Conservation (phyloP, 192 early-diverging fungal genomes). For the Coemansia sp. region DNA sequence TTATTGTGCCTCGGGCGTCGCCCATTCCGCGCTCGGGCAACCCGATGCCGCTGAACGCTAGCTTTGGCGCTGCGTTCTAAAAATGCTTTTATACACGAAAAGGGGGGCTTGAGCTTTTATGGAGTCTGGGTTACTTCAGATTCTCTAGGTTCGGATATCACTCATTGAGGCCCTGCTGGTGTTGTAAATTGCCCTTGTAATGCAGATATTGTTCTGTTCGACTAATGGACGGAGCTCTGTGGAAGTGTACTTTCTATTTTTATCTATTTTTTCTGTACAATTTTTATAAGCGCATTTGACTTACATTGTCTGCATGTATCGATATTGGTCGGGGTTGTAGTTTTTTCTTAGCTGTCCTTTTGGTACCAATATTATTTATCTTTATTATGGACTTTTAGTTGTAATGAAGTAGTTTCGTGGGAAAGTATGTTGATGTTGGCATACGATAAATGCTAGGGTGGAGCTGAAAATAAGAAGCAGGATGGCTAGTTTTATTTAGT, state of each 20-base stretch:
- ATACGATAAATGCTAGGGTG: too few relatives aligned
- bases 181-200: conserved; percentile 2
- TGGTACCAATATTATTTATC: background rate
- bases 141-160: too few relatives aligned
- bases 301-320: background rate
- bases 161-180: background rate
- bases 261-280: conserved; percentile 2
- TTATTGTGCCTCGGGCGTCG: conserved; percentile 30
- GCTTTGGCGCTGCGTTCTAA: conserved; percentile 37
- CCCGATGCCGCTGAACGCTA: conserved; percentile 40
- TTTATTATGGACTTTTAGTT: background rate
- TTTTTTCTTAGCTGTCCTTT: background rate
- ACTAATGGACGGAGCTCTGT: background rate
- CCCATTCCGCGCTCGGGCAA: conserved; percentile 46
- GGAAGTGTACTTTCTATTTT: background rate
- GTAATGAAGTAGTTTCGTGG: background rate
- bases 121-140: too few relatives aligned
- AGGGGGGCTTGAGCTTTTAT: too few relatives aligned
- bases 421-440: background rate
- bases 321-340: too few relatives aligned
- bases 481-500: background rate
- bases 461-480: background rate
- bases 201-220: background rate
- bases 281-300: background rate
- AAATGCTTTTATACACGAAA: background rate